Base-by-base conservation (phyloP, 2,329 filamentous ascomycete species). In the Botryosphaeria dothidea region DNA sequence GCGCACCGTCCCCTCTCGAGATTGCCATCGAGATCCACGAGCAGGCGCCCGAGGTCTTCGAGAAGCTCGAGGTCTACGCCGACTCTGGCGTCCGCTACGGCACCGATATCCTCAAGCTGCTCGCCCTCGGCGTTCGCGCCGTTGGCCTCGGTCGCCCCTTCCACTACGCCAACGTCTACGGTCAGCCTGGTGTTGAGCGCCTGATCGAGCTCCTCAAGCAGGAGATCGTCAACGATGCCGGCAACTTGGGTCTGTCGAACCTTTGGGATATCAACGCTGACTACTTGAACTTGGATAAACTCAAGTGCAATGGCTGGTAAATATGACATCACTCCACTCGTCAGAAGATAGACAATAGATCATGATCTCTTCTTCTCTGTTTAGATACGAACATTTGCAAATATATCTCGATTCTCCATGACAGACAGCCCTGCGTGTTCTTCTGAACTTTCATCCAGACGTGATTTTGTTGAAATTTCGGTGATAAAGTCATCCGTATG, bases 21-120 rank as follows among this genome's bases (percentile, higher is more conserved):
- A 87, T 94, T 57, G 90, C 90, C 4, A 85, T 92, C 9, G 91
- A 92, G 67, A 89, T 92, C 62, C 89, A 91, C 75, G 88, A 86
- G 19, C 66, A 75, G 19, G 76, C 71, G 17, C 78, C 78, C 0
- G 73, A 77, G 23, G 73, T 81, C n/a, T 79, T 80, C 68, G 68
- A 73, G 54, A 67, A 78, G 63, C 69, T 77, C 21, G 78, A 80
- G 54, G 75, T 81, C 6, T 78, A 74, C 54, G 77, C 75, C 6
- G 78, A 80, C 49, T 76, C 77, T 4, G 78, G 79, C 61, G 75
- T 79, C 4, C 72, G 78, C 11, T 78, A 78, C 56, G 78, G 77
- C 43, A 70, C 72, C 23, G 77, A 80, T 62, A 68, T 78, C 4
- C 63, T 79, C 58, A 79, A 77, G 57, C 68, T 79, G 8, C 69